These are phyloP conservation scores for Paecilomyces sp. DNA, from an alignment of 2,329 filamentous ascomycete genomes.

Conservation along the genomic window DNA sequence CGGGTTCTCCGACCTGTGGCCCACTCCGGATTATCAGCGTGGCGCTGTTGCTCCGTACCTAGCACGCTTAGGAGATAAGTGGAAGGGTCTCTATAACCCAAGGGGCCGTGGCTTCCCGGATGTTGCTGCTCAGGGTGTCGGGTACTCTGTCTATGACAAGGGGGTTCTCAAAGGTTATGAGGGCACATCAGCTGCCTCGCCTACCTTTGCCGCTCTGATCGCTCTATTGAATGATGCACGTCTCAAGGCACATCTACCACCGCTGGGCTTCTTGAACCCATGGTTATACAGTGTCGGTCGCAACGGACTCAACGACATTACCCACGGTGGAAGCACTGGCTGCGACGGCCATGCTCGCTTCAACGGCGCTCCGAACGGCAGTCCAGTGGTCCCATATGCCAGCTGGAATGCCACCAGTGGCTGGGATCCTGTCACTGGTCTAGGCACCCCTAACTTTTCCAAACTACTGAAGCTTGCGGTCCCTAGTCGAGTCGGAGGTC, in stretches of 20 bases:
- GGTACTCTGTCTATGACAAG: constrained; percentile 25
- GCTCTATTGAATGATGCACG: constrained; percentile 57
- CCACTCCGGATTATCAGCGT: constrained; percentile 25
- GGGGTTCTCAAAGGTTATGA: constrained; percentile 20
- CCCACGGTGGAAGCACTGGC: constrained; percentile 39
- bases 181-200: constrained; percentile 47
- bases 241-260: constrained; percentile 41
- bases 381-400: constrained; percentile 37
- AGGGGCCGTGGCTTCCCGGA: constrained; percentile 35
- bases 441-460: constrained; percentile 28
- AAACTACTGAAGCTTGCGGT: constrained; percentile 12
- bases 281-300: constrained; percentile 47
- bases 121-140: constrained; percentile 29
- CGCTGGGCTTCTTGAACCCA: constrained; percentile 54
- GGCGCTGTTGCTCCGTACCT: constrained; percentile 30
- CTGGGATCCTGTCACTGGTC: constrained; percentile 46
- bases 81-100: constrained; percentile 23
- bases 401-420: constrained; percentile 45
- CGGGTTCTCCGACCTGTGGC: constrained; percentile 34
- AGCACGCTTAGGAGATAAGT: constrained; percentile 15
- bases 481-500: background rate
- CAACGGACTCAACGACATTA: constrained; percentile 42
- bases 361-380: constrained; percentile 29
- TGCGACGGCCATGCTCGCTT: constrained; percentile 39
- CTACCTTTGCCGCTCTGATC: constrained; percentile 52